These are phyloP conservation scores for Picea abies DNA, from an alignment of 83 land plant species.

Conservation along the genomic window DNA sequence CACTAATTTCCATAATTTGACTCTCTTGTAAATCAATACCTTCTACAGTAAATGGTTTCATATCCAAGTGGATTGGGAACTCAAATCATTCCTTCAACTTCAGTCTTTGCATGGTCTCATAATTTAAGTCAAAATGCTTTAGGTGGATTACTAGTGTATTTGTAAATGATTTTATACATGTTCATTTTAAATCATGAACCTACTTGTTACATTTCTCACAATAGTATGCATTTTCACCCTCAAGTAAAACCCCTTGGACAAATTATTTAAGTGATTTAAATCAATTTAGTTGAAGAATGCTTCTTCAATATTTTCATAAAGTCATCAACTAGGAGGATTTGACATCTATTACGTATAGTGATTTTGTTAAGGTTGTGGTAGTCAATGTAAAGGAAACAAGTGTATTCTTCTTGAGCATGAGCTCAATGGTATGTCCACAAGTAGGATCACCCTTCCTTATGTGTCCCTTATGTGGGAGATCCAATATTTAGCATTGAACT, in stretches of 20 bases:
- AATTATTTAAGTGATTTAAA: constrained; percentile 35
- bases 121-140: constrained; percentile 17
- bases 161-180: constrained; percentile 30
- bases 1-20: constrained; percentile 2
- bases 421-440: too few species aligned
- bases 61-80: constrained; percentile 38
- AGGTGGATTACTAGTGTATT: constrained; percentile 36
- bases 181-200: not conserved
- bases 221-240: constrained; percentile 42
- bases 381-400: too few species aligned
- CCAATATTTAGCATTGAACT: too few species aligned
- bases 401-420: too few species aligned
- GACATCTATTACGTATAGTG: too few species aligned
- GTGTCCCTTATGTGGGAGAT: too few species aligned
- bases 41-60: constrained; percentile 24
- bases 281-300: constrained; percentile 2
- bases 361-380: too few species aligned
- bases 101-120: constrained; percentile 31
- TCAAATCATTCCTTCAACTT: constrained; percentile 42
- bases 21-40: constrained; percentile 21
- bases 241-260: constrained; percentile 38
- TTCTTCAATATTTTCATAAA: too few species aligned
- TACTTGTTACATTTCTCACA: constrained; percentile 42
- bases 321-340: too few species aligned
- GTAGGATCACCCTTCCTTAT: too few species aligned